Evolutionary conservation across 2,329 filamentous ascomycete genomes (phyloP).

Genomic region (Zymoseptoria passerinii): DNA sequence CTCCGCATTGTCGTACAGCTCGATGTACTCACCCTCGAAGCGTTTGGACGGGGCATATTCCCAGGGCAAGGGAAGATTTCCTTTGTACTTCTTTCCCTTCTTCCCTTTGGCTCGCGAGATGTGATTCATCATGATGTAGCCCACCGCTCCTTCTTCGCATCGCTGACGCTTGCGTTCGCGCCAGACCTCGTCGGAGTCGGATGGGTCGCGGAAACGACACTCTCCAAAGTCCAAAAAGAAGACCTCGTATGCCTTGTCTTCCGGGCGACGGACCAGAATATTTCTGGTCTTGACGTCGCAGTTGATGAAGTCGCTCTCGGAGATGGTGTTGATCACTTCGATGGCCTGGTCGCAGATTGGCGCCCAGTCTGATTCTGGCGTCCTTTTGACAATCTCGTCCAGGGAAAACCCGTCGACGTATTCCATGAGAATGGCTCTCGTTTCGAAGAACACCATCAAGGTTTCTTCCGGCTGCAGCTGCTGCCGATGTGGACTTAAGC

Average conservation of each 20-base stretch:
- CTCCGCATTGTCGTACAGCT: neutral
- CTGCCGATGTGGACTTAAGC: neutral
- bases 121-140: neutral
- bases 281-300: neutral
- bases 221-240: neutral
- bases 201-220: neutral
- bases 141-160: neutral
- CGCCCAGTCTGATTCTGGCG: neutral
- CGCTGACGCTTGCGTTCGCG: neutral
- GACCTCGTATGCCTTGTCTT: neutral
- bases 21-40: neutral
- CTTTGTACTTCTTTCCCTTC: neutral
- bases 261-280: neutral
- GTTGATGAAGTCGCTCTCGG: neutral
- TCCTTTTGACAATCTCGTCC: neutral
- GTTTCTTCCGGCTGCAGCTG: neutral
- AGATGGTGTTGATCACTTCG: neutral
- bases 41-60: neutral
- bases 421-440: neutral
- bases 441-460: neutral
- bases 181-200: neutral
- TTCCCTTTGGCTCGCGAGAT: neutral
- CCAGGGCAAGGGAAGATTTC: neutral
- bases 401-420: neutral
- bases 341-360: neutral